These are phyloP conservation scores for Populus pruinosa DNA, from an alignment of 345 rosid species.

Conservation along the genomic window DNA sequence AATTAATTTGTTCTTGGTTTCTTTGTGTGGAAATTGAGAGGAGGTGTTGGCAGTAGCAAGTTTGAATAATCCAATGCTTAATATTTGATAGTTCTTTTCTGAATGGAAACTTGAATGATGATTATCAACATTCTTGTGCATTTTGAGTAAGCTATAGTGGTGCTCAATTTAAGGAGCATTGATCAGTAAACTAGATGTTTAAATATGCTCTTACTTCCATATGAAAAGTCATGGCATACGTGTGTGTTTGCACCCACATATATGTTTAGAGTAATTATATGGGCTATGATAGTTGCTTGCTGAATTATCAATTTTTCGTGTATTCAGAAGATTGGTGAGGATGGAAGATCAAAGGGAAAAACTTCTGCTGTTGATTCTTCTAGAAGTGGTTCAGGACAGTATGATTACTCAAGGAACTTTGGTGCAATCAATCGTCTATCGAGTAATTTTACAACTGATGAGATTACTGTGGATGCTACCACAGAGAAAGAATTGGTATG, in stretches of 20 bases:
- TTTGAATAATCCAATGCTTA: not conserved
- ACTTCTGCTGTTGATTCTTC: slow-evolving; percentile 15
- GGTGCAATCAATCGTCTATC: slow-evolving; percentile 38
- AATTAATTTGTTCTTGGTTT: not conserved
- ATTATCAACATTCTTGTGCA: not conserved
- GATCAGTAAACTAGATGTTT: not conserved
- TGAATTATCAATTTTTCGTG: slow-evolving; percentile 14
- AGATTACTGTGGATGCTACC: slow-evolving; percentile 49
- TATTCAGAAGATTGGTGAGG: slow-evolving; percentile 29
- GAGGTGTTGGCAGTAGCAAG: not conserved
- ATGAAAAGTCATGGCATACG: not conserved
- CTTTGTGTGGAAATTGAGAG: not conserved
- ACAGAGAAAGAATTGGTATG: slow-evolving; percentile 85
- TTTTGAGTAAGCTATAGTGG: not conserved
- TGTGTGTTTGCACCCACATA: not conserved
- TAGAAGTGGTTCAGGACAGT: slow-evolving; percentile 21
- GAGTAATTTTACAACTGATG: slow-evolving; percentile 43
- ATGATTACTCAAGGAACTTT: slow-evolving; percentile 37
- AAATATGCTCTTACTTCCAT: not conserved
- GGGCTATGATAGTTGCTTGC: not conserved
- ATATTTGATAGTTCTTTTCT: not conserved
- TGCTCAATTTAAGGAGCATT: not conserved
- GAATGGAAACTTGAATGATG: not conserved
- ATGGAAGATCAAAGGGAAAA: slow-evolving; percentile 21
- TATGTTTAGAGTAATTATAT: not conserved